Base-by-base conservation (phyloP, 2,329 filamentous ascomycete genomes). In the Penicillium glabrum region DNA sequence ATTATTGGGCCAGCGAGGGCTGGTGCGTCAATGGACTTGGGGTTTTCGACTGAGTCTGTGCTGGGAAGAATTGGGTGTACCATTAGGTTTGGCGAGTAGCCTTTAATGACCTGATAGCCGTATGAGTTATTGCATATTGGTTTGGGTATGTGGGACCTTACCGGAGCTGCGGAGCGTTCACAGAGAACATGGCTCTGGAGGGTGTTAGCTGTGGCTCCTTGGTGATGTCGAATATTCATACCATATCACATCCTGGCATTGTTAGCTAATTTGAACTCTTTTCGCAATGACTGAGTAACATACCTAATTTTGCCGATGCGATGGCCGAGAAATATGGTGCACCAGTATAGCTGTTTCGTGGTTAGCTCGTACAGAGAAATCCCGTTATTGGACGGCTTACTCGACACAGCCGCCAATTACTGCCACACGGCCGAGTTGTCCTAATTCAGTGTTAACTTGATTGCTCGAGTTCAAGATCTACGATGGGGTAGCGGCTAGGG, bases 311-410 rank as follows among this genome's bases (percentile, higher is more conserved):
- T 46, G 95, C 95, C 63, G 91, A 96, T 13, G 95, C 95, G 87
- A 97, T 97, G 62, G 93, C 93, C 21, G 93, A 97, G 78, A 99
- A 99, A 79, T 96, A 99, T 13, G 95, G 95, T 57, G 95, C 95
- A 37, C 95, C 95, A 1, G 95, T 97, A 74, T 98, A 99, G 76
- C 79, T 81, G 58, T 60, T 31, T 19, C 29, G 9, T 48, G 26
- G 63, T 56, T 59, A 67, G 54, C 31, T 39, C 31, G 27, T 47
- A 35, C 11, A 21, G 27, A 35, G 24, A 48, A 48, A n/a, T 35
- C 3, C 54, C 23, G 46, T 27, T 44, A 2, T 8, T 3, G 9
- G 11, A 23, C 52, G 35, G 58, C 67, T 39, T 74, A 81, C 79
- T 98, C 93, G 72, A 93, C 88, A 70, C 91, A 96, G 41, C 95